phyloP scores from a whole-genome alignment of 768 basidiomycete species.

The Strobilomyces confusus region DNA sequence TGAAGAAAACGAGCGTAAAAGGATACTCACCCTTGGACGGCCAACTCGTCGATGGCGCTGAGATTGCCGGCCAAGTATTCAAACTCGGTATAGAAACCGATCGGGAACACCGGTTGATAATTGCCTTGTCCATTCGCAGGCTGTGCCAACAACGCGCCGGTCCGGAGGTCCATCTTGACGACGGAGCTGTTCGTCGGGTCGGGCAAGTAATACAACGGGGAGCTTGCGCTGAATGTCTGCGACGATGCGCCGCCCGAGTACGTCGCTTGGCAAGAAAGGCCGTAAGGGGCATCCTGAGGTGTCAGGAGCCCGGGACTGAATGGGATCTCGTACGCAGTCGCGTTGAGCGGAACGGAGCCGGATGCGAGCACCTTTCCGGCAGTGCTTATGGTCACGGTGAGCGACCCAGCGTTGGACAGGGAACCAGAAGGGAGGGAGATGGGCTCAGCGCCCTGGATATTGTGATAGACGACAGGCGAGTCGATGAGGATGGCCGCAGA shows the following conservation, averaged over 20 bases:
- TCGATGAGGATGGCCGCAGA: constrained; percentile 50
- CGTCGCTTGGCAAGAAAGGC: constrained; percentile 27
- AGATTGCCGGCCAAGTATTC: constrained; percentile 18
- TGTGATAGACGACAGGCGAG: constrained; percentile 42
- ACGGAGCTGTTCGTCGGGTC: constrained; percentile 44
- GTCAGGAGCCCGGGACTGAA: constrained; percentile 44
- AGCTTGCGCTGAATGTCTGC: constrained; percentile 42
- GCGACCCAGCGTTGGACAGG: constrained; percentile 21
- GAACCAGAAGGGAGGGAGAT: constrained; percentile 35
- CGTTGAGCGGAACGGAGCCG: constrained; percentile 50
- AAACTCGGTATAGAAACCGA: constrained; percentile 45
- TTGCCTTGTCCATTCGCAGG: constrained; percentile 45
- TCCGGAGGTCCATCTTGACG: constrained; percentile 58
- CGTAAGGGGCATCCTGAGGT: constrained; percentile 34
- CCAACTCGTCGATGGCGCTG: constrained; percentile 30
- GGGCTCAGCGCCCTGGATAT: constrained; percentile 42
- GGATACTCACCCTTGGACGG: constrained; percentile 23
- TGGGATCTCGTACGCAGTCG: constrained; percentile 43
- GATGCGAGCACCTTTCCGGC: constrained; percentile 41
- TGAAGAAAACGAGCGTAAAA: neutral
- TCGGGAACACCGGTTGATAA: constrained; percentile 48
- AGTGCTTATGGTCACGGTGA: constrained; percentile 42
- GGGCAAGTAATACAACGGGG: constrained; percentile 47
- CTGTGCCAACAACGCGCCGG: constrained; percentile 50
- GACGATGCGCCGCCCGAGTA: constrained; percentile 31